Evolutionary conservation across 2,329 filamentous ascomycete genomes (phyloP).

Genomic region (Torrubiellomyces zombiae): DNA sequence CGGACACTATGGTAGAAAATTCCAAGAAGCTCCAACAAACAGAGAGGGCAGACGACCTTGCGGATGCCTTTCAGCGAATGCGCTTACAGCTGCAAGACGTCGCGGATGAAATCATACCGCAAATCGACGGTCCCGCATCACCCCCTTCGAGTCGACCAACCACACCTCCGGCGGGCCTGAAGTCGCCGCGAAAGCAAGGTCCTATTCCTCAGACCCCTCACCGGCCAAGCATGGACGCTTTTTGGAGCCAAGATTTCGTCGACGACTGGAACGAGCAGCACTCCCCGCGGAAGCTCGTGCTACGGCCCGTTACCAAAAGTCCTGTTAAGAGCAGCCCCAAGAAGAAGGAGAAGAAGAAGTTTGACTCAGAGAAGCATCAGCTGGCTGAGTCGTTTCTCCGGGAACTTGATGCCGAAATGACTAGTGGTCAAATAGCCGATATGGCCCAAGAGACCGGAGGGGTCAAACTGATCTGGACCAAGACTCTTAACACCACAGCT

Average conservation of each 20-base stretch:
- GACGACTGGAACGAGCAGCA: conserved; percentile 50
- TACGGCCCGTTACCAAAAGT: conserved; percentile 9
- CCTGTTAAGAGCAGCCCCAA: conserved; percentile 10
- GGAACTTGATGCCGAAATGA: conserved; percentile 53
- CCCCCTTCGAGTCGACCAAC: conserved; percentile 8
- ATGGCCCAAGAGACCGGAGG: conserved; percentile 51
- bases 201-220: conserved; percentile 37
- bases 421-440: conserved; percentile 37
- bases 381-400: conserved; percentile 47
- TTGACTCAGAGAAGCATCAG: conserved; percentile 43
- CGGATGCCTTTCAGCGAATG: not conserved
- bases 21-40: not conserved
- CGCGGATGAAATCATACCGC: not conserved
- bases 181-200: conserved; percentile 15
- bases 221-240: conserved; percentile 34
- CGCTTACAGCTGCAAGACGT: not conserved
- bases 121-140: conserved; percentile 3
- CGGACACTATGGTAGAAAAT: not conserved
- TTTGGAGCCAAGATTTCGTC: conserved; percentile 41
- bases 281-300: conserved; percentile 28
- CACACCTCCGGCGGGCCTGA: conserved; percentile 9
- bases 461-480: conserved; percentile 55
- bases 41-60: not conserved
- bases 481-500: conserved; percentile 64
- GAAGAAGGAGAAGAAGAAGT: conserved; percentile 36